phyloP scores from a whole-genome alignment of 2,329 filamentous ascomycete species.

The Colletotrichum paranaense region DNA sequence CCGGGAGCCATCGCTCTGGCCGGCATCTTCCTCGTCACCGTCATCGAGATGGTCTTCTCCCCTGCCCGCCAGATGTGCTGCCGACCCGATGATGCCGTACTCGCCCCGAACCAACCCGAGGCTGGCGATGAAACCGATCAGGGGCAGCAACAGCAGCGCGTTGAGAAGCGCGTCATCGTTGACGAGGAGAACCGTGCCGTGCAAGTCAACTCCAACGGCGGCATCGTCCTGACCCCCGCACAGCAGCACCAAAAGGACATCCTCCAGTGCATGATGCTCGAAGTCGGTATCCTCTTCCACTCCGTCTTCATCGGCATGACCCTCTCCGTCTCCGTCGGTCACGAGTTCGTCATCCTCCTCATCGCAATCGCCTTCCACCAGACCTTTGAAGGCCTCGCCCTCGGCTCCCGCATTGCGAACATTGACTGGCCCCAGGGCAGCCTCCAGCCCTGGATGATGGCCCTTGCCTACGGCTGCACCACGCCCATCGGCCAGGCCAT shows the following conservation, averaged over 20 bases:
- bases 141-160: not conserved
- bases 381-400: constrained; percentile 67
- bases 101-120: constrained; percentile 26
- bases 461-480: constrained; percentile 67
- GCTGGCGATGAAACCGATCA: not conserved
- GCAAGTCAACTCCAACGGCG: not conserved
- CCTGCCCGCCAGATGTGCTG: constrained; percentile 48
- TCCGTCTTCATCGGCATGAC: constrained; percentile 89
- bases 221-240: constrained; percentile 55
- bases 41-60: constrained; percentile 79
- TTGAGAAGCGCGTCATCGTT: constrained; percentile 1
- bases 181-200: constrained; percentile 25
- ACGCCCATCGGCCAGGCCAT: constrained; percentile 81
- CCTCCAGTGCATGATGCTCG: constrained; percentile 81
- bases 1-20: constrained; percentile 84
- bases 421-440: constrained; percentile 56
- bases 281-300: constrained; percentile 84
- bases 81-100: constrained; percentile 42
- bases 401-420: constrained; percentile 72
- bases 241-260: constrained; percentile 73
- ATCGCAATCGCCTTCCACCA: constrained; percentile 84
- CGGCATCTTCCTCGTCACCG: constrained; percentile 81
- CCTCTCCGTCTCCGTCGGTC: constrained; percentile 80
- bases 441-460: constrained; percentile 67
- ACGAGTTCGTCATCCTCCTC: constrained; percentile 81